These are phyloP conservation scores for Paraconiothyrium sp. DNA, from an alignment of 2,329 filamentous ascomycete genomes.

Conservation along the genomic window DNA sequence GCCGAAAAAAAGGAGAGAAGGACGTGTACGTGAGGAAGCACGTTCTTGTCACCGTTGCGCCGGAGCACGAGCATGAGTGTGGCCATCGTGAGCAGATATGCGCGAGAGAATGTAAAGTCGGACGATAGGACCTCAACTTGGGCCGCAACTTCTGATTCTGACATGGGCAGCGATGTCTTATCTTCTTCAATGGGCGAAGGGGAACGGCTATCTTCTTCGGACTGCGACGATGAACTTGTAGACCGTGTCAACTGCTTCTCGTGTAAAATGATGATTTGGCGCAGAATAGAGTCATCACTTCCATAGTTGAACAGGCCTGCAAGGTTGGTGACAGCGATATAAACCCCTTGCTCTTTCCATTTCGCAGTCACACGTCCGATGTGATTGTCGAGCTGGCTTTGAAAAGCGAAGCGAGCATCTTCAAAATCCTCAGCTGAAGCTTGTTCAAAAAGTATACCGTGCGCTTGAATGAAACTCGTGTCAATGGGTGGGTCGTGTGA, in stretches of 20 bases:
- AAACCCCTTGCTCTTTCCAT: slow-evolving; percentile 67
- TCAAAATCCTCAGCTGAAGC: slow-evolving; percentile 60
- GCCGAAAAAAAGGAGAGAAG: slow-evolving; percentile 67
- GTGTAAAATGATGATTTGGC: slow-evolving; percentile 32
- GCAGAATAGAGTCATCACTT: slow-evolving; percentile 53
- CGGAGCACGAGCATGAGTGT: slow-evolving; percentile 61
- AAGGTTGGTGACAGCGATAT: slow-evolving; percentile 67
- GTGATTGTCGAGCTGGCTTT: slow-evolving; percentile 64
- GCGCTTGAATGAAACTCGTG: slow-evolving; percentile 68
- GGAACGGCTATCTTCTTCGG: slow-evolving; percentile 30
- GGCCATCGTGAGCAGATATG: slow-evolving; percentile 54
- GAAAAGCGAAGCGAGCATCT: slow-evolving; percentile 59
- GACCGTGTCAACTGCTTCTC: slow-evolving; percentile 18
- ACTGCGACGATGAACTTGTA: slow-evolving; percentile 22
- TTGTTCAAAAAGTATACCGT: slow-evolving; percentile 71
- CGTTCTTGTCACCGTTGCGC: slow-evolving; percentile 66
- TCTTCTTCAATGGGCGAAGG: slow-evolving; percentile 28
- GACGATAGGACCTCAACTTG: slow-evolving; percentile 25
- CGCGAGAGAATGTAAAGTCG: slow-evolving; percentile 41
- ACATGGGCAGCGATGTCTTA: slow-evolving; percentile 22
- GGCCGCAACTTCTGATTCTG: slow-evolving; percentile 29
- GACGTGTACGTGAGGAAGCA: slow-evolving; percentile 70
- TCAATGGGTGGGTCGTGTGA: slow-evolving; percentile 60
- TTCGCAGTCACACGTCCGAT: slow-evolving; percentile 62
- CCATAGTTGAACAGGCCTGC: slow-evolving; percentile 65